Base-by-base conservation (phyloP, 176 grass and related monocot species). In the Hordeum marinum region DNA sequence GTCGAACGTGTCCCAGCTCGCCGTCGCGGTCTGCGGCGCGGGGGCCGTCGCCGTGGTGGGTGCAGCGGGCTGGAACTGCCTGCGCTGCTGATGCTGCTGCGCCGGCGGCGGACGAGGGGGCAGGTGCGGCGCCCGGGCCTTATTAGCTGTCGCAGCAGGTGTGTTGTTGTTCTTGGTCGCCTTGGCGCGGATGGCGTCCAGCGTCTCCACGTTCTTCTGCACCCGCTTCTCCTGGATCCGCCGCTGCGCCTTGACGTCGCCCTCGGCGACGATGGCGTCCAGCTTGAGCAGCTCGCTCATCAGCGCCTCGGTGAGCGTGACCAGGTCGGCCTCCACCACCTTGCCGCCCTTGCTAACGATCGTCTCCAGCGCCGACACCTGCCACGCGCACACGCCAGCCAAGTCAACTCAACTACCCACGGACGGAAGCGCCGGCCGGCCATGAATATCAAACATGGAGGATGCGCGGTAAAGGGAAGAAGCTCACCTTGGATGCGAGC, bases 201-300 rank as follows among this genome's bases (percentile, higher is more conserved):
- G 90, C 7, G 86, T 73, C 89, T 96, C 97, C 1, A 99, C 92
- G 82, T 88, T 59, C 71, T 96, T 99, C 85, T 99, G 97, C 89
- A 96, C 91, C 74, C 94, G 85, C 90, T 90, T 91, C 79, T 94
- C 94, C 92, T 99, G 89, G 48, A 35, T 29, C 83, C 79, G 88
- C 3, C 88, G 87, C 85, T 90, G 84, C 69, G 8, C 79, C 91
- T 90, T 99, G 4, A 89, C 90, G 46, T 99, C 97, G n/a, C 87
- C 97, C 35, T 99, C 97, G 58, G 93, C 94, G 63, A 43, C 84
- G 54, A 96, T 11, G 80, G 86, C 67, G 81, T 99, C 97, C 46
- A 99, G 91, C 82, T 91, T 96, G 12, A 99, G 87, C 21, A 99
- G 76, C 85, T 99, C 94, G 66, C 86, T 99, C 97, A 99, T 99